A percentile compares a stretch with the other conserved stretches of the same genome.
Conservation (phyloP, 805 yeast species). For the Zygoascus flipseniorum region DNA sequence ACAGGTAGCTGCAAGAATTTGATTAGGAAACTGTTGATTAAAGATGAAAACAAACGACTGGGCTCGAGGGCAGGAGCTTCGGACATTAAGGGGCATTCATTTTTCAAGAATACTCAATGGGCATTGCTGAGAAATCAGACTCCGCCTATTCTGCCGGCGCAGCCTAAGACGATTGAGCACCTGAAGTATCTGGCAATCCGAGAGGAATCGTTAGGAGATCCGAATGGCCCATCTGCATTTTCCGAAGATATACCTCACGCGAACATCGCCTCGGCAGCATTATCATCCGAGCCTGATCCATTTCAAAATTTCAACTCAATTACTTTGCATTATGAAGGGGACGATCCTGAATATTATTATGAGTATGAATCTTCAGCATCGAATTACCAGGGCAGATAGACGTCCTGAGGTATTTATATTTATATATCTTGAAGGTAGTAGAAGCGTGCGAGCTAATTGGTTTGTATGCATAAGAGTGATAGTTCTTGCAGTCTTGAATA, state of each 20-base stretch:
- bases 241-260: slow-evolving; percentile 5
- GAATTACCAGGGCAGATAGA: background rate
- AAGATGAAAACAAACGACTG: slow-evolving; percentile 79
- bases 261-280: background rate
- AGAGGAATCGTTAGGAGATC: slow-evolving; percentile 25
- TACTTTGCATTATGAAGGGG: slow-evolving; percentile 69
- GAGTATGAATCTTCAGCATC: background rate
- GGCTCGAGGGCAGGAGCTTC: slow-evolving; percentile 95
- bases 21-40: slow-evolving; percentile 71
- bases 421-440: background rate
- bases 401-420: background rate
- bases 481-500: too few species aligned
- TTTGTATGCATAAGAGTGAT: too few species aligned
- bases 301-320: slow-evolving; percentile 80
- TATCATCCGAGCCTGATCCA: slow-evolving; percentile 49
- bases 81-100: slow-evolving; percentile 84
- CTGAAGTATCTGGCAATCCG: slow-evolving; percentile 27
- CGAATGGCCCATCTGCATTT: slow-evolving; percentile 2
- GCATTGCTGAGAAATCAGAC: slow-evolving; percentile 84
- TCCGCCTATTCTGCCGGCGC: slow-evolving; percentile 92
- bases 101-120: slow-evolving; percentile 91
- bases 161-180: slow-evolving; percentile 44
- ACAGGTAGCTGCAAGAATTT: slow-evolving; percentile 71
- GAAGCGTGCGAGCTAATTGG: too few species aligned
- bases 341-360: slow-evolving; percentile 26